These are phyloP conservation scores for Botryotinia convoluta DNA, from an alignment of 2,329 filamentous ascomycete species.

Conservation along the genomic window DNA sequence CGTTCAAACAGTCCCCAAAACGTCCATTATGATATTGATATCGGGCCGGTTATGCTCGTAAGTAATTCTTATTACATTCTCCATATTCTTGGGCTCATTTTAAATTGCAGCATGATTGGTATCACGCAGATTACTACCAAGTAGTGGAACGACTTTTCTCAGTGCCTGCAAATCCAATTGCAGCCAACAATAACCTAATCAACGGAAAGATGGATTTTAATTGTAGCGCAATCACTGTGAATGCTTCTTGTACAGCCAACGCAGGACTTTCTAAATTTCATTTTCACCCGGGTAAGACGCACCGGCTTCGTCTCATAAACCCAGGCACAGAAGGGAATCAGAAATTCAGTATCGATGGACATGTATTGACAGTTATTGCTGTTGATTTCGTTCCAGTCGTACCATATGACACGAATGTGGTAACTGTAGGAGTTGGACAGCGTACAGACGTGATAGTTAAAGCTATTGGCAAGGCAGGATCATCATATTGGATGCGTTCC, in stretches of 20 bases:
- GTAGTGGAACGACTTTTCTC: conserved; percentile 51
- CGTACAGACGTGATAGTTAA: conserved; percentile 45
- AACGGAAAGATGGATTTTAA: conserved; percentile 38
- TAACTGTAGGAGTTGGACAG: conserved; percentile 42
- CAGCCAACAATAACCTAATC: conserved; percentile 39
- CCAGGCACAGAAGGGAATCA: conserved; percentile 69
- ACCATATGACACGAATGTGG: conserved; percentile 56
- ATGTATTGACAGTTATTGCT: conserved; percentile 62
- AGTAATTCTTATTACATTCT: neutral
- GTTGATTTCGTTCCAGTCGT: conserved; percentile 63
- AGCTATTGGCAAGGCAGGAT: conserved; percentile 41
- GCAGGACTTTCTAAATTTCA: conserved; percentile 28
- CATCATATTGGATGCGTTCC: conserved; percentile 55
- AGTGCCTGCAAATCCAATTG: conserved; percentile 41
- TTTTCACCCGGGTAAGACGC: conserved; percentile 53
- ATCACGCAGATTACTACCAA: neutral
- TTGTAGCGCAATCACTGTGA: conserved; percentile 29
- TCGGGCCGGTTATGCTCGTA: neutral
- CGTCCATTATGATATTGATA: neutral
- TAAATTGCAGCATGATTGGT: neutral
- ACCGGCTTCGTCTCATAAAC: conserved; percentile 67
- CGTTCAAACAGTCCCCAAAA: neutral
- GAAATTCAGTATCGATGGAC: conserved; percentile 67
- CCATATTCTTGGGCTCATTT: neutral
- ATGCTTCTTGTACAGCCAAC: conserved; percentile 34